Conservation (phyloP, 371 early-diverging fungal species). For the Thermomucor indicae-seudaticae region DNA sequence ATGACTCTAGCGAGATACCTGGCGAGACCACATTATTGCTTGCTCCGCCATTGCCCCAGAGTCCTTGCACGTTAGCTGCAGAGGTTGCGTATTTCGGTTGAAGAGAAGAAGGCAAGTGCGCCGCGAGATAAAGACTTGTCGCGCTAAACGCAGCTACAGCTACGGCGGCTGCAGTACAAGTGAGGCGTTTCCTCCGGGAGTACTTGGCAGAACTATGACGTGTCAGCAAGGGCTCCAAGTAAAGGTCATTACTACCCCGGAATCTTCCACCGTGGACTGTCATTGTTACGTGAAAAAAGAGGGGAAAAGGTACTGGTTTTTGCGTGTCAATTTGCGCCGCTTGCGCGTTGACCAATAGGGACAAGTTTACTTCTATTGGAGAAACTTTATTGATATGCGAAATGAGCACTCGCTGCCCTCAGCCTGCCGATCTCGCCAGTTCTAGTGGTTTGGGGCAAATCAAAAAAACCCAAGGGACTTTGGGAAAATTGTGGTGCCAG, state of each 20-base stretch:
- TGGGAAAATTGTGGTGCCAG: no score
- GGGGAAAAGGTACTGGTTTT: not conserved
- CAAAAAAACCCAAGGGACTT: no score
- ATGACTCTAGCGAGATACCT: conserved; percentile 45
- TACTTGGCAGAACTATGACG: no score
- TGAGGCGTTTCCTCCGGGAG: conserved; percentile 1
- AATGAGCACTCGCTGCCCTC: no score
- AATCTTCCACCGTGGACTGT: not conserved
- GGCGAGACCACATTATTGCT: conserved; percentile 21
- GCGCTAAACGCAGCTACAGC: conserved; percentile 25
- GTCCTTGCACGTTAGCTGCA: not conserved
- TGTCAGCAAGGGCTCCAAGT: no score
- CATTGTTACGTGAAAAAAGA: not conserved
- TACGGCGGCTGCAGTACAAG: conserved; percentile 12
- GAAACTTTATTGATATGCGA: no score
- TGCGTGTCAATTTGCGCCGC: no score
- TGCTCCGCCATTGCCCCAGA: conserved; percentile 13
- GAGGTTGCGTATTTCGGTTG: not conserved
- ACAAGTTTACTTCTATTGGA: no score
- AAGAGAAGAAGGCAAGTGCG: conserved; percentile 13
- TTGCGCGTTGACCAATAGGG: no score
- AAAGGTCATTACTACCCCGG: not conserved
- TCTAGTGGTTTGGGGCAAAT: no score
- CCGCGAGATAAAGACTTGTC: conserved; percentile 22
- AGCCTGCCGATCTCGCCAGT: no score